Conservation (phyloP, 495 filamentous ascomycete genomes). For the Penicillium diatomitis region DNA sequence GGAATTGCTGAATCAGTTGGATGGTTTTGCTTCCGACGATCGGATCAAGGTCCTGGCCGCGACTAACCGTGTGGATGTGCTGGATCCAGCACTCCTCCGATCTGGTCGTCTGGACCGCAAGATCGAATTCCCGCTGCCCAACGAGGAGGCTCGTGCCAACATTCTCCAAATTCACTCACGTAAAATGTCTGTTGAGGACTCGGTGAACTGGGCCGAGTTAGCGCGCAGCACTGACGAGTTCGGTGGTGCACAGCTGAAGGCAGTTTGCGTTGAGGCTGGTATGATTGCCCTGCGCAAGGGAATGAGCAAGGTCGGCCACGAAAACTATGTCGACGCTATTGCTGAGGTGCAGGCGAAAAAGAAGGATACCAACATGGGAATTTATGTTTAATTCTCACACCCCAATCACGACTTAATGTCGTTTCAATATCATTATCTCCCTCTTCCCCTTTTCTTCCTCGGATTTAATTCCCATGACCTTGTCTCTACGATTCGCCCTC, state of each 20-base stretch:
- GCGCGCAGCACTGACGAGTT: slow-evolving; percentile 99
- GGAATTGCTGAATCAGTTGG: slow-evolving; percentile 96
- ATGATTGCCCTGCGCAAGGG: slow-evolving; percentile 97
- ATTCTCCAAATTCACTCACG: slow-evolving; percentile 95
- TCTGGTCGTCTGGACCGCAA: slow-evolving; percentile 95
- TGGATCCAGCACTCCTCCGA: slow-evolving; percentile 88
- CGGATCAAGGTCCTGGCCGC: slow-evolving; percentile 97
- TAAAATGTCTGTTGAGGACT: slow-evolving; percentile 94
- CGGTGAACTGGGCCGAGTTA: slow-evolving; percentile 93
- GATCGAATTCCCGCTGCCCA: slow-evolving; percentile 99
- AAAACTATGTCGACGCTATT: slow-evolving; percentile 99
- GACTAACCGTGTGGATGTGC: slow-evolving; percentile 95
- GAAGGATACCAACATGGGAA: slow-evolving; percentile 67
- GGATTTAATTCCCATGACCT: too few relatives aligned
- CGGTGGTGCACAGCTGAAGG: slow-evolving; percentile 93
- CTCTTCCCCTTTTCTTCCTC: too few relatives aligned
- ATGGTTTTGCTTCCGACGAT: slow-evolving; percentile 98
- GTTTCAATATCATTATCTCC: too few relatives aligned
- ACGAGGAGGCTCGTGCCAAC: slow-evolving; percentile 94
- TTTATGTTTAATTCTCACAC: slow-evolving; percentile 32
- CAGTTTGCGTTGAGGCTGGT: slow-evolving; percentile 96
- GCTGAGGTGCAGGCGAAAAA: slow-evolving; percentile 96
- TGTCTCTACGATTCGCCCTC: too few relatives aligned
- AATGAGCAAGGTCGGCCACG: slow-evolving; percentile 88
- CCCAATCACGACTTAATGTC: too few relatives aligned